Evolutionary conservation across 345 rosid genomes (phyloP).

Genomic region (Eucalyptus erythrocorys): DNA sequence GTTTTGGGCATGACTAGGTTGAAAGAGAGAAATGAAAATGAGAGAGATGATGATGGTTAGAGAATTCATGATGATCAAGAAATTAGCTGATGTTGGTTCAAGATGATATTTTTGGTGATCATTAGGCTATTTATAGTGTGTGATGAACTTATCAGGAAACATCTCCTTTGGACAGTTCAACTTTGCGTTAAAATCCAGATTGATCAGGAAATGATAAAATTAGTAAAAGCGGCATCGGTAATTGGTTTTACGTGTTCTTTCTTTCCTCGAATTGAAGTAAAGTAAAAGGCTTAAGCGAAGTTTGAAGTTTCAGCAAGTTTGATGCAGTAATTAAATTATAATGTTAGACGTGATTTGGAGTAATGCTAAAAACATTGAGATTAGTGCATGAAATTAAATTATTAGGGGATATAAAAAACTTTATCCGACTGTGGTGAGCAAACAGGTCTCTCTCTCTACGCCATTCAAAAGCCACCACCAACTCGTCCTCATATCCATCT

Average conservation of each 20-base stretch:
- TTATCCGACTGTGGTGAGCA: background rate
- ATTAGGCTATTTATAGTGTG: too few relatives aligned
- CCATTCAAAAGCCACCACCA: too few relatives aligned
- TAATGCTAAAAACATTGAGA: background rate
- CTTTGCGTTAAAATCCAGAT: background rate
- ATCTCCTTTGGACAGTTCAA: background rate
- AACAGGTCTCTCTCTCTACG: too few relatives aligned
- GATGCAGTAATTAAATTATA: too few relatives aligned
- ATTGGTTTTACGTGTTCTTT: background rate
- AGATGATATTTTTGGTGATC: background rate
- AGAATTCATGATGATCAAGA: background rate
- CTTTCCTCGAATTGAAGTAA: background rate
- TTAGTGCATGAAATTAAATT: too few relatives aligned
- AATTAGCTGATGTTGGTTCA: background rate
- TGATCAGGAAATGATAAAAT: too few relatives aligned
- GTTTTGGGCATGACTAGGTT: background rate
- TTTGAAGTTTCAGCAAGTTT: background rate
- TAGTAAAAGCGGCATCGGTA: background rate
- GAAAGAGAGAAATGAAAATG: background rate
- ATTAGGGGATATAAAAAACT: background rate
- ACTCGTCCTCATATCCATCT: too few relatives aligned
- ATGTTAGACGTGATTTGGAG: background rate
- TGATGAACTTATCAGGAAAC: background rate
- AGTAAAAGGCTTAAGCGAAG: background rate
- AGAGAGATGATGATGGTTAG: background rate